Percentiles rank a stretch among this genome's conserved stretches.
phyloP scores from a whole-genome alignment of 2,329 filamentous ascomycete species.

The Exophiala bonariae region DNA sequence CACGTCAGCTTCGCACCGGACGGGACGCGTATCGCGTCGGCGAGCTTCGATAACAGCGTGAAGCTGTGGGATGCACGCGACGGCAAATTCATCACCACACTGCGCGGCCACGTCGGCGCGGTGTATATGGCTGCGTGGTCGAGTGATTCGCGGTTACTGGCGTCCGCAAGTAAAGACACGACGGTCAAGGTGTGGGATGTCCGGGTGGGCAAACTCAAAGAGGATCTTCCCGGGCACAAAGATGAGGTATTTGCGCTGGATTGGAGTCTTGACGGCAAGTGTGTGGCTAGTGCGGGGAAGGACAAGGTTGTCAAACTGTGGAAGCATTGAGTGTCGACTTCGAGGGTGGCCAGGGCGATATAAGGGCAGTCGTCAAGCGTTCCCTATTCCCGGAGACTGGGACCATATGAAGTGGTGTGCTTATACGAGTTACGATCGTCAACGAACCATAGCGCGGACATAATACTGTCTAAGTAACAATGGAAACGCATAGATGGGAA shows the following conservation, averaged over 20 bases:
- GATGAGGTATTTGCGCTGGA: constrained; percentile 94
- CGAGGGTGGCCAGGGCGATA: too few species aligned
- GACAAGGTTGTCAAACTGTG: constrained; percentile 75
- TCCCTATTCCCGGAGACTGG: too few species aligned
- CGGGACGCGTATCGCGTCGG: constrained; percentile 80
- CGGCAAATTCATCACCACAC: constrained; percentile 80
- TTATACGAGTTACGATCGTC: too few species aligned
- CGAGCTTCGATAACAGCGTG: constrained; percentile 91
- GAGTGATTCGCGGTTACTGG: constrained; percentile 83
- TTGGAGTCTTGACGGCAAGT: constrained; percentile 88
- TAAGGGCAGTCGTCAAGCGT: too few species aligned
- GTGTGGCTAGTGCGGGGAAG: constrained; percentile 87
- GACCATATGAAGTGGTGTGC: too few species aligned
- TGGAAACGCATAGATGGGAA: too few species aligned
- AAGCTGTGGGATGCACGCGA: constrained; percentile 85
- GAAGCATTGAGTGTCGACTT: constrained; percentile 50
- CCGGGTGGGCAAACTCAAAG: constrained; percentile 74
- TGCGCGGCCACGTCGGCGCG: constrained; percentile 85
- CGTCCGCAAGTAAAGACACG: constrained; percentile 86
- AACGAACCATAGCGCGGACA: too few species aligned
- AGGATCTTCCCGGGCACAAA: constrained; percentile 83
- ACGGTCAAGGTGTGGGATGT: constrained; percentile 96
- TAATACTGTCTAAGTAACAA: too few species aligned
- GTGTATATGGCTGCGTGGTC: constrained; percentile 94
- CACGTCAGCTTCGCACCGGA: constrained; percentile 94